Percentiles rank a stretch among this genome's conserved stretches.
Conservation (phyloP, 2,329 filamentous ascomycete genomes). For the Pseudogymnoascus sp. region DNA sequence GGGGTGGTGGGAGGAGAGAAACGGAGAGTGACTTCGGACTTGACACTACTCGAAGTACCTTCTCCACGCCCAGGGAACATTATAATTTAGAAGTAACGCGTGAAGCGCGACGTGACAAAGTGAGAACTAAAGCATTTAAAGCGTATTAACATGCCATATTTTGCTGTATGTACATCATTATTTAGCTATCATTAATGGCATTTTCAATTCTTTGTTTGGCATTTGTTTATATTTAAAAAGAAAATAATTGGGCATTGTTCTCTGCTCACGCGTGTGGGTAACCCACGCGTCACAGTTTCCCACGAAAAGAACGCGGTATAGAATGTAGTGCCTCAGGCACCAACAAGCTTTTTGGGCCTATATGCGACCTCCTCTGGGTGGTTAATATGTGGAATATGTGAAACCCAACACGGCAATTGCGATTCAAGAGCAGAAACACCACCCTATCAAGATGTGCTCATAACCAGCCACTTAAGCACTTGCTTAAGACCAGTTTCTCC, state of each 20-base stretch:
- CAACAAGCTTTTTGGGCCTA: not conserved
- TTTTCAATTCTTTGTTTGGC: not conserved
- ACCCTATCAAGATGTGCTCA: not conserved
- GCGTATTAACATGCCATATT: not conserved
- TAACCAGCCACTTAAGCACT: constrained; percentile 7
- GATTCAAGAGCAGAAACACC: constrained; percentile 1
- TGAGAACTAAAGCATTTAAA: not conserved
- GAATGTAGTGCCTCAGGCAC: not conserved
- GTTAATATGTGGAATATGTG: not conserved
- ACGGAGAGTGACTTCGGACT: not conserved
- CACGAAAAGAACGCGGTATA: not conserved
- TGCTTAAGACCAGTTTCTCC: constrained; percentile 1
- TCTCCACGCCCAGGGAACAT: not conserved
- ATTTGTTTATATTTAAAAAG: not conserved
- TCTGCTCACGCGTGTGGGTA: not conserved
- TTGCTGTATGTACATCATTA: not conserved
- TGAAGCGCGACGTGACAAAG: not conserved
- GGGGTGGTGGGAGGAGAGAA: not conserved
- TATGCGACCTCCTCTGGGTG: not conserved
- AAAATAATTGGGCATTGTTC: not conserved
- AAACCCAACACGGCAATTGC: constrained; percentile 5
- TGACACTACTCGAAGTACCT: not conserved
- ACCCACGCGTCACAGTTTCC: not conserved
- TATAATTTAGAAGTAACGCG: not conserved
- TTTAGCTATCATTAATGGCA: not conserved